phyloP scores from a whole-genome alignment of 371 early-diverging fungal genomes.

The Haplosporangium sp. region DNA sequence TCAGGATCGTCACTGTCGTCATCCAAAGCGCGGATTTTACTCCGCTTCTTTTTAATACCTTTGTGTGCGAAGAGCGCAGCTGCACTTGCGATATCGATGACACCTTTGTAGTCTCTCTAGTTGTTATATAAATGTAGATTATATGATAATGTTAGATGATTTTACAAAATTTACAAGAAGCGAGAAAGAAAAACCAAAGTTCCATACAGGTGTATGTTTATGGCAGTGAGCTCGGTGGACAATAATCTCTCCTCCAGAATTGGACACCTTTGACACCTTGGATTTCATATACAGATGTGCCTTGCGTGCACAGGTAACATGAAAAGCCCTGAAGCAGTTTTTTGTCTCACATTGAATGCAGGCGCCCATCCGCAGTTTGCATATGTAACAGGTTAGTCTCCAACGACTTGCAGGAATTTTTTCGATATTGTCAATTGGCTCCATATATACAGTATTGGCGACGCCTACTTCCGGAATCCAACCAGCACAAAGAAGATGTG shows the following conservation, averaged over 20 bases:
- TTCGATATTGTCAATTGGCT: slow-evolving; percentile 94
- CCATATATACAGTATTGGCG: slow-evolving; percentile 95
- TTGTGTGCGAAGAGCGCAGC: slow-evolving; percentile 47
- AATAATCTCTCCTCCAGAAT: slow-evolving; percentile 67
- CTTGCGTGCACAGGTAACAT: slow-evolving; percentile 93
- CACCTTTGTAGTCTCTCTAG: slow-evolving; percentile 45
- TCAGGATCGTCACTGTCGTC: slow-evolving; percentile 61
- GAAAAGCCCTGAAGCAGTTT: slow-evolving; percentile 92
- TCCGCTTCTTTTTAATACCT: slow-evolving; percentile 32
- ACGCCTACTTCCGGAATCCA: slow-evolving; percentile 97
- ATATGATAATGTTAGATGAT: not conserved
- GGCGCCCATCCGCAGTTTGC: slow-evolving; percentile 87
- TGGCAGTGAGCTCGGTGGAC: slow-evolving; percentile 81
- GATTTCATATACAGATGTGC: slow-evolving; percentile 89
- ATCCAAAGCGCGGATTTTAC: slow-evolving; percentile 48
- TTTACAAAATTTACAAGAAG: too few relatives aligned
- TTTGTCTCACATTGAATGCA: slow-evolving; percentile 95
- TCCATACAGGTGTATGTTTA: slow-evolving; percentile 86
- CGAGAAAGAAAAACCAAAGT: slow-evolving; percentile 5
- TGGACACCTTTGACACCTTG: slow-evolving; percentile 66
- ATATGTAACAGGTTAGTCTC: slow-evolving; percentile 90
- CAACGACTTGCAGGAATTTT: slow-evolving; percentile 91
- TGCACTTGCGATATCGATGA: slow-evolving; percentile 46
- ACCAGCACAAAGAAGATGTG: slow-evolving; percentile 94
- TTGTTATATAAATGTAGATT: too few relatives aligned